Evolutionary conservation across 257 asterid species (phyloP).

Genomic region (Solanum sitiens): DNA sequence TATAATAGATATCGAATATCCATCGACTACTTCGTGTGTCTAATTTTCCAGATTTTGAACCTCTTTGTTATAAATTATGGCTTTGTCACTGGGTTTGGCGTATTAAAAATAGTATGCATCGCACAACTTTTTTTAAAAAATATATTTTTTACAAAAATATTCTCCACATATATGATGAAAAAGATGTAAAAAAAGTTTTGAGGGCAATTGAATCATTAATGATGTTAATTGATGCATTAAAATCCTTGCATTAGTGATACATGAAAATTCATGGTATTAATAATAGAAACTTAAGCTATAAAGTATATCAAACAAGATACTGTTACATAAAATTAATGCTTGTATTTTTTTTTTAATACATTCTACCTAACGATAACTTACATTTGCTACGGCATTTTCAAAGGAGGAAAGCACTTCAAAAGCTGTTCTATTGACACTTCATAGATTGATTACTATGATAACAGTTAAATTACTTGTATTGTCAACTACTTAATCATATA

Average conservation of each 20-base stretch:
- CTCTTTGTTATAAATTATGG: no score
- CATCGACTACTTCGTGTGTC: no score
- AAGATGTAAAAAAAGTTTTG: background rate
- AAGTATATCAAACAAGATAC: no score
- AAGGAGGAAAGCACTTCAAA: background rate
- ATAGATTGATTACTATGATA: background rate
- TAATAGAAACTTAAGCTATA: background rate
- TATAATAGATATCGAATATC: no score
- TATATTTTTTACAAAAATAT: no score
- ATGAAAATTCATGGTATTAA: background rate
- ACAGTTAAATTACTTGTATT: background rate
- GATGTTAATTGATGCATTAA: background rate
- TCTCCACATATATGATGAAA: background rate
- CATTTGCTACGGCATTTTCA: background rate
- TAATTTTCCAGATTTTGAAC: no score
- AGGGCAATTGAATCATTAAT: no score
- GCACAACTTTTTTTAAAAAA: no score
- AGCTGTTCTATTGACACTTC: background rate
- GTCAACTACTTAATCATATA: background rate
- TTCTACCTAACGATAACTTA: no score
- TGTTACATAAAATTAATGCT: background rate
- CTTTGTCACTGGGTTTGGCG: background rate
- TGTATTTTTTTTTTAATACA: no score
- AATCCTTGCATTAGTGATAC: background rate
- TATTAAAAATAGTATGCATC: background rate